Percentiles rank a stretch among this genome's conserved stretches.
Conservation (phyloP, 352 stramenopile genomes). For the Phytophthora ohioensis region DNA sequence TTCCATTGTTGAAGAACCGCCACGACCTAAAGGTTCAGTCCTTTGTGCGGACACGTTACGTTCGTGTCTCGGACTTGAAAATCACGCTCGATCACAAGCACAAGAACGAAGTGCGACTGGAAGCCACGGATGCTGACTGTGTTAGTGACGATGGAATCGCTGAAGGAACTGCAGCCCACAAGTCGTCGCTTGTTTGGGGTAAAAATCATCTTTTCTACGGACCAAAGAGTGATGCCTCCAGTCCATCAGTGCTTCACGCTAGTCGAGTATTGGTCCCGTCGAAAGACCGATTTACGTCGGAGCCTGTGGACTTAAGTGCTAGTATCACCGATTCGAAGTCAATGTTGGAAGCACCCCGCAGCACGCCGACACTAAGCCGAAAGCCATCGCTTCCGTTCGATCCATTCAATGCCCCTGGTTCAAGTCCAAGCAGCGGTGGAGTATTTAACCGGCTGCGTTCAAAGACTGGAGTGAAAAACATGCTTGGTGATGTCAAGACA, state of each 20-base stretch:
- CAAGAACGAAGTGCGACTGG: slow-evolving; percentile 67
- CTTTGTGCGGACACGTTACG: slow-evolving; percentile 68
- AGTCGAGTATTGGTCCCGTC: slow-evolving; percentile 41
- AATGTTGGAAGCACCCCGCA: slow-evolving; percentile 51
- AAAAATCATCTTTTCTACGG: slow-evolving; percentile 75
- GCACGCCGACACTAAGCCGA: slow-evolving; percentile 12
- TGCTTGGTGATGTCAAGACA: slow-evolving; percentile 73
- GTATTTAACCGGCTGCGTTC: slow-evolving; percentile 62
- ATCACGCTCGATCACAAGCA: slow-evolving; percentile 72
- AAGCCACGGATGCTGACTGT: slow-evolving; percentile 29
- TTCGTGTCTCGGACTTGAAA: slow-evolving; percentile 71
- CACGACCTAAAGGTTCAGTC: slow-evolving; percentile 74
- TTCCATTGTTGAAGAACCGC: slow-evolving; percentile 75
- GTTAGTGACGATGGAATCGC: slow-evolving; percentile 27
- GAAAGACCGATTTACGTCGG: slow-evolving; percentile 65
- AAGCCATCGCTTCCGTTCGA: slow-evolving; percentile 36
- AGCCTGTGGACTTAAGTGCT: slow-evolving; percentile 67
- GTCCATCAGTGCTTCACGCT: slow-evolving; percentile 65
- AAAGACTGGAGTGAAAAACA: slow-evolving; percentile 52
- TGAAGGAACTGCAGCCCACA: slow-evolving; percentile 3
- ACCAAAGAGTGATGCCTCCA: slow-evolving; percentile 67
- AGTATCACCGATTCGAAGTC: slow-evolving; percentile 65
- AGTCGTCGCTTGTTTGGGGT: slow-evolving; percentile 51
- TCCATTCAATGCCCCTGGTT: slow-evolving; percentile 22
- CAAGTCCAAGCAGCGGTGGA: slow-evolving; percentile 35